Evolutionary conservation across 768 basidiomycete genomes (phyloP).

Genomic region (Psilocybe sp.): DNA sequence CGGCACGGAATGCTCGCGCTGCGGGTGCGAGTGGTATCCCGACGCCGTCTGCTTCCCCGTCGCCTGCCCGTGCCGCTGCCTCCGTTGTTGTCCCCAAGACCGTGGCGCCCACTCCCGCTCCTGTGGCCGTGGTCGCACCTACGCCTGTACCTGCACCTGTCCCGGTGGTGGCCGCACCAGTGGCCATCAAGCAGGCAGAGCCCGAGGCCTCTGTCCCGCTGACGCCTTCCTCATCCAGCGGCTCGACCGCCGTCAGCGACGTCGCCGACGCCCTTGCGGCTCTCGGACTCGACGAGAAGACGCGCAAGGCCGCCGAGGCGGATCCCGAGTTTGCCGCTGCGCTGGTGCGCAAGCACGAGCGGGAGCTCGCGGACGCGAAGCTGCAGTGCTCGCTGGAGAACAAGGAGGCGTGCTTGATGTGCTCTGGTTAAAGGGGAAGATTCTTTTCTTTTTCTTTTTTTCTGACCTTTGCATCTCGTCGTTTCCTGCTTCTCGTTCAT

Average conservation of each 20-base stretch:
- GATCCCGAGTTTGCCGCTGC: slow-evolving; percentile 81
- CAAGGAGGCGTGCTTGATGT: slow-evolving; percentile 93
- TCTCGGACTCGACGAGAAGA: slow-evolving; percentile 46
- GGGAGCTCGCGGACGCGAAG: slow-evolving; percentile 79
- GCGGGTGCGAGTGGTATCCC: slow-evolving; percentile 25
- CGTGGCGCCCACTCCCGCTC: slow-evolving; percentile 13
- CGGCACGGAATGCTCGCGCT: slow-evolving; percentile 18
- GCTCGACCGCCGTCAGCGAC: slow-evolving; percentile 18
- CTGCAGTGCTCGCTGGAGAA: slow-evolving; percentile 86
- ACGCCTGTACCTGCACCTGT: slow-evolving; percentile 6
- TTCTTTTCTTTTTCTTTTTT: not conserved
- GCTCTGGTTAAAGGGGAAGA: slow-evolving; percentile 57
- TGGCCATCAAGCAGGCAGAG: slow-evolving; percentile 5
- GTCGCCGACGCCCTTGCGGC: slow-evolving; percentile 27
- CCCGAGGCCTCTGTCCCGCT: slow-evolving; percentile 6
- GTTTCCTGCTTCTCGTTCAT: slow-evolving; percentile 1
- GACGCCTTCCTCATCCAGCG: slow-evolving; percentile 8
- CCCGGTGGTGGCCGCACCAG: not conserved
- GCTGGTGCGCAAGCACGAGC: slow-evolving; percentile 62
- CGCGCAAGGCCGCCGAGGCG: slow-evolving; percentile 50
- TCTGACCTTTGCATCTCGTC: not conserved
- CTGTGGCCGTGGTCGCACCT: slow-evolving; percentile 4
- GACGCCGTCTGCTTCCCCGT: slow-evolving; percentile 28
- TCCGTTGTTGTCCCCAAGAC: slow-evolving; percentile 14
- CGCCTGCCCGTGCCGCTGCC: slow-evolving; percentile 23